These are phyloP conservation scores for Podospora australis DNA, from an alignment of 495 filamentous ascomycete species.

Conservation along the genomic window DNA sequence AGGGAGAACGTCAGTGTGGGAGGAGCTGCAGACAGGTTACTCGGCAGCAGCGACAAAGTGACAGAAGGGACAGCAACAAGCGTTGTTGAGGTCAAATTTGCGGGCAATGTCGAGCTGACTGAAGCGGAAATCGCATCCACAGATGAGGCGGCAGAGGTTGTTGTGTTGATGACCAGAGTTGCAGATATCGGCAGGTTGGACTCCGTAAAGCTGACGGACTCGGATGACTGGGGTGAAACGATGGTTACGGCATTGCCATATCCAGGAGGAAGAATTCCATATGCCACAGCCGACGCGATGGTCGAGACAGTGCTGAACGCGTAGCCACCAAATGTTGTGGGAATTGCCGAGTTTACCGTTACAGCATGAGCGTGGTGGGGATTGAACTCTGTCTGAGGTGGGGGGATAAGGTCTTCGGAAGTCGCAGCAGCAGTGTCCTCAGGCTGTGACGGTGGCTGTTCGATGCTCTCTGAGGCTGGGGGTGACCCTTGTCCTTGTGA, in stretches of 20 bases:
- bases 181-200: background rate
- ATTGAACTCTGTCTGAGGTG: conserved; percentile 19
- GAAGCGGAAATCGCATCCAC: too few species aligned
- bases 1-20: too few species aligned
- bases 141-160: too few species aligned
- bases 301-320: conserved; percentile 1
- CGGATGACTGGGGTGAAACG: background rate
- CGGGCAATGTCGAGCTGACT: too few species aligned
- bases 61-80: background rate
- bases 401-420: conserved; percentile 1
- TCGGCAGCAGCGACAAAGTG: too few species aligned
- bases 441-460: background rate
- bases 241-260: conserved; percentile 3
- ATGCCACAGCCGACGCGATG: conserved; percentile 3
- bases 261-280: conserved; percentile 7
- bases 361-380: conserved; percentile 1
- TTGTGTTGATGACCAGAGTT: too few species aligned
- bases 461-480: background rate
- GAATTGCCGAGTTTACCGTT: background rate
- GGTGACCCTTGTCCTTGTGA: background rate
- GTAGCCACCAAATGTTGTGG: conserved; percentile 8
- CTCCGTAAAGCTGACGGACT: background rate
- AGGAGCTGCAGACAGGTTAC: too few species aligned
- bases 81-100: too few species aligned
- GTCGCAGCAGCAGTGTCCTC: background rate